phyloP scores from a whole-genome alignment of 345 rosid genomes.

The Physaria fendleri region DNA sequence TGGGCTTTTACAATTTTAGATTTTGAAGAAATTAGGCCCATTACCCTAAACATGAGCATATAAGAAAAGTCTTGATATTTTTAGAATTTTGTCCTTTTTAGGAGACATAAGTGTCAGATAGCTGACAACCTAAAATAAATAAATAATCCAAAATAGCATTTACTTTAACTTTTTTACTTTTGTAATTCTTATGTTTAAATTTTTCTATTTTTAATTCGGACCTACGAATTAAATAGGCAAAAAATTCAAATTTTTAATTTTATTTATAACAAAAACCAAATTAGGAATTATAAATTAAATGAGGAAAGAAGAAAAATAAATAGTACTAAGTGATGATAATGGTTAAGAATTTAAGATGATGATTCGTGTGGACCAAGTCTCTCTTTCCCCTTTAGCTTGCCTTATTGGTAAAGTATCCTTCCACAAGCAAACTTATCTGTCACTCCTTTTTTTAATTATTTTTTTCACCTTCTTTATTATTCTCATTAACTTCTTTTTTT shows the following conservation, averaged over 20 bases:
- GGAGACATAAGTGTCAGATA: slow-evolving; percentile 23
- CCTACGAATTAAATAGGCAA: neutral
- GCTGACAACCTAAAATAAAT: slow-evolving; percentile 18
- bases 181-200: neutral
- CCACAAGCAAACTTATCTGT: slow-evolving; percentile 27
- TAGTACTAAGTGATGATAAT: neutral
- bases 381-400: slow-evolving; percentile 29
- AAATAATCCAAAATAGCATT: neutral
- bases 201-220: neutral
- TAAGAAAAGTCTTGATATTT: slow-evolving; percentile 13
- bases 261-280: neutral
- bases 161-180: neutral
- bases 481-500: neutral
- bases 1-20: neutral
- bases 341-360: slow-evolving; percentile 21
- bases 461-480: neutral
- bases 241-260: neutral
- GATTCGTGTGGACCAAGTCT: slow-evolving; percentile 38
- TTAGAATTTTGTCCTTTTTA: slow-evolving; percentile 17
- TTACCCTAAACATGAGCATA: neutral
- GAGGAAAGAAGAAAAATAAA: neutral
- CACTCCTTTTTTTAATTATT: slow-evolving; percentile 24
- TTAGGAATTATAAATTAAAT: neutral
- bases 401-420: slow-evolving; percentile 35
- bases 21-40: slow-evolving; percentile 21